Base-by-base conservation (phyloP, 805 yeast species). In the Grigorovia jiainica region DNA sequence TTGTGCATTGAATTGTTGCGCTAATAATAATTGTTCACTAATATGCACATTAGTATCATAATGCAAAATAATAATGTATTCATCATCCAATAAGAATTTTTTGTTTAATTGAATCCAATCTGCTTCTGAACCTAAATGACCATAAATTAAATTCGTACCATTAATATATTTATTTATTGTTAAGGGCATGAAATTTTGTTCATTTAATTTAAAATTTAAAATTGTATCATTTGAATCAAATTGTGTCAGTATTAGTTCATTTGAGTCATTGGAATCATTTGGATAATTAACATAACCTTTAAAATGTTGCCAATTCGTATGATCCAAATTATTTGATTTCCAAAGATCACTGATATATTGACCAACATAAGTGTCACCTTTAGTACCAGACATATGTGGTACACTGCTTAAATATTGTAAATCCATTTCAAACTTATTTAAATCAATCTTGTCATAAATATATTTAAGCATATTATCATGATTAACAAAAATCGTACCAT, bases 351-450 rank as follows among this genome's bases (percentile, higher is more conserved):
- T 69, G n/a, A 87, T 67, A 56, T 80, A 86, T 43, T 72, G 65
- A 2, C 85, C 79, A 25, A 86, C 61, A 0, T 85, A 68, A 43
- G 76, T 58, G 57, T 86, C 95, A 19, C 95, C 97, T n/a, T 75
- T 73, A 2, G 96, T 80, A 3, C 97, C 97, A 0, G 95, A 78
- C 42, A 78, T 59, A 57, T 86, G 96, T 2, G 95, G 84, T 75
- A 86, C 74, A 3, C 81, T 72, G 11, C 87, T 76, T 29, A 87
- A 55, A 52, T 83, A 84, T 50, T 82, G 81, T 43, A 82, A 53
- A 47, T 79, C 75, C 35, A 74, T 79, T 52, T 78, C 78, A 60
- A 89, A 68, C n/a, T 73, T 57, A 19, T 71, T 68, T 10, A 67
- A 58, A 52, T 76, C 80, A 20, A 84, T 66, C 36, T 69, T 67